These are phyloP conservation scores for Ustilago curta DNA, from an alignment of 1,284 basidiomycete species.

Conservation along the genomic window DNA sequence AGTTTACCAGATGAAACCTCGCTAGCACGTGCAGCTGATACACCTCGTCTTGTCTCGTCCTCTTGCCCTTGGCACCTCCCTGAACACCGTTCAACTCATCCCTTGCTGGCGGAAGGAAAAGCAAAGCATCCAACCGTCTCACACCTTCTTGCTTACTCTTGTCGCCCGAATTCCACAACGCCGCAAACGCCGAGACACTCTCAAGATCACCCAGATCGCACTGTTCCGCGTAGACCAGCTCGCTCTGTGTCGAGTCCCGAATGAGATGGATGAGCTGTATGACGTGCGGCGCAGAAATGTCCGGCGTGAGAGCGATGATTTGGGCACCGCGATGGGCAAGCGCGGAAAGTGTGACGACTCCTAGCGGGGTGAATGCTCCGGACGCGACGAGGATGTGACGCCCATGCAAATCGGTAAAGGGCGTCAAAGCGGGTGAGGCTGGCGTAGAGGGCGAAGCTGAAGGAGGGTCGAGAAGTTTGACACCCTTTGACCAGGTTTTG, in stretches of 20 bases:
- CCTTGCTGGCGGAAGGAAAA: constrained; percentile 32
- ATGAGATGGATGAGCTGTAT: constrained; percentile 57
- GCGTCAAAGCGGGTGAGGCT: constrained; percentile 5
- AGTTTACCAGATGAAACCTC: constrained; percentile 60
- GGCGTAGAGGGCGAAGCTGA: background rate
- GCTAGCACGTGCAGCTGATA: constrained; percentile 53
- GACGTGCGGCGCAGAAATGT: constrained; percentile 28
- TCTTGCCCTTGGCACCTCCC: background rate
- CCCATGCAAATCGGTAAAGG: constrained; percentile 43
- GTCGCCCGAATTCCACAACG: constrained; percentile 57
- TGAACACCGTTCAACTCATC: constrained; percentile 10
- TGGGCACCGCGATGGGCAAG: constrained; percentile 62
- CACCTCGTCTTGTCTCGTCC: constrained; percentile 10
- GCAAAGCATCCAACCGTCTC: constrained; percentile 21
- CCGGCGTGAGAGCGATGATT: constrained; percentile 55
- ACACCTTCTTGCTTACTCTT: constrained; percentile 35
- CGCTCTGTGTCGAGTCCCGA: constrained; percentile 56
- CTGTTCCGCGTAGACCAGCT: constrained; percentile 63
- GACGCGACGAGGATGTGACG: constrained; percentile 52
- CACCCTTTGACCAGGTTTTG: constrained; percentile 56
- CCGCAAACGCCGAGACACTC: constrained; percentile 51
- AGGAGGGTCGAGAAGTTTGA: constrained; percentile 43
- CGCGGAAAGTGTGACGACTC: constrained; percentile 53
- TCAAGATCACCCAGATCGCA: constrained; percentile 54
- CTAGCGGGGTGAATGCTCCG: constrained; percentile 58